These are phyloP conservation scores for Dysphania ambrosioides DNA, from an alignment of 148 eudicot genomes.

Conservation along the genomic window DNA sequence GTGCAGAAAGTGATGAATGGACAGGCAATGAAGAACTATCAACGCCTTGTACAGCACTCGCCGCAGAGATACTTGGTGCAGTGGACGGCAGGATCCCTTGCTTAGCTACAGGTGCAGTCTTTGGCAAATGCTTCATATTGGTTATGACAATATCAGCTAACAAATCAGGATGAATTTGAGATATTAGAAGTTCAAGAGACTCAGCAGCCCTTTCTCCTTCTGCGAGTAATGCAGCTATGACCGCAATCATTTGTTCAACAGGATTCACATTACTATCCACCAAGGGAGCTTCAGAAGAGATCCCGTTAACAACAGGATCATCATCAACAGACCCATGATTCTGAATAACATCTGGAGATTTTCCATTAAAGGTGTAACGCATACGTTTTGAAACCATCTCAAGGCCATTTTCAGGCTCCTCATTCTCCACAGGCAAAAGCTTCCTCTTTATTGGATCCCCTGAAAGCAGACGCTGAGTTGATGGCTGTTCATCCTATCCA, in stretches of 20 bases:
- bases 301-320: constrained; percentile 45
- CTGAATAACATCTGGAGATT: constrained; percentile 35
- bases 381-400: constrained; percentile 60
- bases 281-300: constrained; percentile 45
- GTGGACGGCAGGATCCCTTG: constrained; percentile 26
- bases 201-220: constrained; percentile 94
- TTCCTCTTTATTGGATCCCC: constrained; percentile 58
- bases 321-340: constrained; percentile 41
- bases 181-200: constrained; percentile 73
- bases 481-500: constrained; percentile 57
- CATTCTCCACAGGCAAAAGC: constrained; percentile 42
- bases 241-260: constrained; percentile 84
- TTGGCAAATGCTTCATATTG: constrained; percentile 92
- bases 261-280: constrained; percentile 49
- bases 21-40: constrained; percentile 33
- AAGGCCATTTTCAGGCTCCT: constrained; percentile 36
- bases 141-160: constrained; percentile 92
- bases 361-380: constrained; percentile 44
- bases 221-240: constrained; percentile 88
- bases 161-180: constrained; percentile 80
- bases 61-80: constrained; percentile 36
- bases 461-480: constrained; percentile 35
- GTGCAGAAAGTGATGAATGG: constrained; percentile 32
- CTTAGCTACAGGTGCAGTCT: constrained; percentile 45
- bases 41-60: constrained; percentile 30